These are phyloP conservation scores for Tritrichomonas foetus DNA, from an alignment of 208 protist genomes.

Conservation along the genomic window DNA sequence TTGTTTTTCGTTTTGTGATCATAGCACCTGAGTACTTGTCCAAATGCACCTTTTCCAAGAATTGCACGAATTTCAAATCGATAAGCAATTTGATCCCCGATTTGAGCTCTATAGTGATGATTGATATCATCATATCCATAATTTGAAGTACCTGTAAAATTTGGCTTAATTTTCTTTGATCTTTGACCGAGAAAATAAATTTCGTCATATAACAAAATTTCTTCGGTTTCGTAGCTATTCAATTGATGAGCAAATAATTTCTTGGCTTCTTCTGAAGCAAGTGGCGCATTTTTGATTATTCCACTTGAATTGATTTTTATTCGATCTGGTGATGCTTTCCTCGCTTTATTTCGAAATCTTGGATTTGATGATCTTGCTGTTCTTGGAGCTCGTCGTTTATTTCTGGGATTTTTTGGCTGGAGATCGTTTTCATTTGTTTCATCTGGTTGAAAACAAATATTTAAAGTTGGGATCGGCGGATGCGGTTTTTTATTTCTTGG, in stretches of 20 bases:
- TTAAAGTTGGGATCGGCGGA: too few species aligned
- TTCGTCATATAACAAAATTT: not conserved
- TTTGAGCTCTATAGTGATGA: not conserved
- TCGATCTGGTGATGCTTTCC: not conserved
- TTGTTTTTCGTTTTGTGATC: constrained; percentile 68
- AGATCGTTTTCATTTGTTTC: too few species aligned
- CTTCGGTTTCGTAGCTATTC: not conserved
- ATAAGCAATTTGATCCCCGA: constrained; percentile 57
- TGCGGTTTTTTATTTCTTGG: too few species aligned
- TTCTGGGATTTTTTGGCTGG: too few species aligned
- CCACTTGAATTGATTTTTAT: too few species aligned
- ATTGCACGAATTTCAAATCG: constrained; percentile 71
- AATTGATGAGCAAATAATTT: not conserved
- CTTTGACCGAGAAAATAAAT: constrained; percentile 21
- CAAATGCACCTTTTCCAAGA: constrained; percentile 78
- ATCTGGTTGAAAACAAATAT: too few species aligned
- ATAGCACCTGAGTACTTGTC: constrained; percentile 71
- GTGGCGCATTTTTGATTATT: not conserved
- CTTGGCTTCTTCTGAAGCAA: not conserved
- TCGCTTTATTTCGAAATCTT: not conserved
- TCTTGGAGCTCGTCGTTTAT: not conserved
- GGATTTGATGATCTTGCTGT: not conserved
- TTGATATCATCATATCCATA: not conserved
- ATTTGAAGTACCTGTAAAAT: not conserved
- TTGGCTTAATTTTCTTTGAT: constrained; percentile 23